Evolutionary conservation across 768 basidiomycete species (phyloP).

Genomic region (Sarcodon sp.): DNA sequence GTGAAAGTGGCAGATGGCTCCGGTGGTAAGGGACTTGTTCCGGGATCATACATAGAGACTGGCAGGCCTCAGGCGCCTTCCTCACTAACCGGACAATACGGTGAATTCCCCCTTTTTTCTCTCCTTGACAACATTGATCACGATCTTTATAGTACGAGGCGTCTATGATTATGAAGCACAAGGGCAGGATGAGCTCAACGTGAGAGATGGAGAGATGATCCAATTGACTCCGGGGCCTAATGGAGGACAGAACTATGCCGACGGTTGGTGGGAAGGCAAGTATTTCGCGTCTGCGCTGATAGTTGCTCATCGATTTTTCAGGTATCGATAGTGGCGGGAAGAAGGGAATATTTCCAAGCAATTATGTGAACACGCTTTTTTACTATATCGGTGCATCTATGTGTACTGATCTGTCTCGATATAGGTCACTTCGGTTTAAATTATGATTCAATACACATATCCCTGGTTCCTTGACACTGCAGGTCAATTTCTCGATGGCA

Average conservation of each 20-base stretch:
- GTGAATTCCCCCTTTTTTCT: background rate
- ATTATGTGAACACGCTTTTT: slow-evolving; percentile 40
- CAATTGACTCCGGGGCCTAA: slow-evolving; percentile 48
- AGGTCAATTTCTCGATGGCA: too few species aligned
- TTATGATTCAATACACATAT: too few species aligned
- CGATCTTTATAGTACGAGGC: slow-evolving; percentile 49
- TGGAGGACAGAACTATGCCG: slow-evolving; percentile 55
- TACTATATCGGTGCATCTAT: too few species aligned
- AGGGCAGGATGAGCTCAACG: slow-evolving; percentile 55
- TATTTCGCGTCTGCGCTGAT: slow-evolving; percentile 2
- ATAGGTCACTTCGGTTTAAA: too few species aligned
- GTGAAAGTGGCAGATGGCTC: slow-evolving; percentile 52
- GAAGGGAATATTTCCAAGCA: slow-evolving; percentile 81
- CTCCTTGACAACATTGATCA: slow-evolving; percentile 4
- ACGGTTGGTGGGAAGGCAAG: slow-evolving; percentile 84
- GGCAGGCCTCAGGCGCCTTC: slow-evolving; percentile 16
- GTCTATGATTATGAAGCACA: slow-evolving; percentile 69
- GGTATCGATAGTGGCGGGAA: slow-evolving; percentile 45
- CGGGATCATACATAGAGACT: slow-evolving; percentile 65
- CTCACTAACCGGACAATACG: slow-evolving; percentile 4
- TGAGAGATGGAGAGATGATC: slow-evolving; percentile 48
- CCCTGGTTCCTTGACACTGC: too few species aligned
- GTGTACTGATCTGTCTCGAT: too few species aligned
- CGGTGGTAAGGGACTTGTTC: slow-evolving; percentile 63
- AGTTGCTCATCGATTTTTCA: slow-evolving; percentile 18